A percentile compares a stretch with the other conserved stretches of the same genome.
Conservation (phyloP, 2,329 filamentous ascomycete species). For the Fusarium sp. region DNA sequence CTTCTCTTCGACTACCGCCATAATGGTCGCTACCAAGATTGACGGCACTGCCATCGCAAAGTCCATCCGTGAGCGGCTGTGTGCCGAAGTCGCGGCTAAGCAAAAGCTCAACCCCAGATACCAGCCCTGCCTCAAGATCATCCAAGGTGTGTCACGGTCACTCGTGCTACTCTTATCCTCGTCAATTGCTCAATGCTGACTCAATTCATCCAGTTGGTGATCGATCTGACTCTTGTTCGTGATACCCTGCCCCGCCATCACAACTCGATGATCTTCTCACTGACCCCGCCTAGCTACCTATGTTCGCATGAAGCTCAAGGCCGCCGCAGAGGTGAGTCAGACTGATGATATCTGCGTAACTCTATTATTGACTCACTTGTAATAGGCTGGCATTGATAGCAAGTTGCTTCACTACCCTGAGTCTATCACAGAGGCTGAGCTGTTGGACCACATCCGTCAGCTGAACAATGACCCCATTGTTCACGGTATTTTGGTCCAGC, state of each 20-base stretch:
- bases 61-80: slow-evolving; percentile 85
- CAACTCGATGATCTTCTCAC: slow-evolving; percentile 21
- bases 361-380: background rate
- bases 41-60: slow-evolving; percentile 97
- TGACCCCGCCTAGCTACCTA: slow-evolving; percentile 77
- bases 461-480: slow-evolving; percentile 89
- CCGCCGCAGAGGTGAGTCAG: slow-evolving; percentile 81
- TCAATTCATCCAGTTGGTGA: slow-evolving; percentile 76
- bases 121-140: slow-evolving; percentile 90
- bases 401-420: slow-evolving; percentile 87
- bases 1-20: slow-evolving; percentile 63
- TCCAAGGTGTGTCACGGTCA: slow-evolving; percentile 78
- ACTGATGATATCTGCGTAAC: background rate
- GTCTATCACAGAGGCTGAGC: slow-evolving; percentile 83
- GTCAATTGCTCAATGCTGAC: slow-evolving; percentile 34
- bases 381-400: slow-evolving; percentile 87
- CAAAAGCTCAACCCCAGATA: slow-evolving; percentile 88
- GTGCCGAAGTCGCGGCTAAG: slow-evolving; percentile 81
- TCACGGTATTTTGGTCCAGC: slow-evolving; percentile 93
- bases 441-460: slow-evolving; percentile 82
- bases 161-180: slow-evolving; percentile 17
- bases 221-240: slow-evolving; percentile 86
- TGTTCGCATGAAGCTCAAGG: slow-evolving; percentile 99
- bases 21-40: slow-evolving; percentile 90
- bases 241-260: slow-evolving; percentile 38